Evolutionary conservation across 306 rosid species (phyloP), one percentile per base, ranked within the genome.

Genomic region (Quercus gilva): DNA sequence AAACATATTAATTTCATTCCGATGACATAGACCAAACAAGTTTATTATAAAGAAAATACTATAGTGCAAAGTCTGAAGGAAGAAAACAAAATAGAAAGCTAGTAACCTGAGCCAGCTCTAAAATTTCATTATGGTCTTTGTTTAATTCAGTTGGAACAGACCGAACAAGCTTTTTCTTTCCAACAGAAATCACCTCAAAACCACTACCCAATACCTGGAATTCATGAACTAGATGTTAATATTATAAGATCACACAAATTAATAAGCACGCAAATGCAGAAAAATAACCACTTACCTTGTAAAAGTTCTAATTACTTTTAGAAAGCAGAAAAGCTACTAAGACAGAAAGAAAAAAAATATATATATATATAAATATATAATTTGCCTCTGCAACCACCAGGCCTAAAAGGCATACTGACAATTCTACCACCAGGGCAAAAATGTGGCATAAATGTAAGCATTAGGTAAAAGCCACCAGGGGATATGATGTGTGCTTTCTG

Each of bases 141-240:
- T 95, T 95, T 89, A 95, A 86, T 79, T 95, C 99, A 19, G 98
- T 95, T 70, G 99, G 99, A 85, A 95, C 99, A 10, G 99, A 95
- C 67, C 98, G 99, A 35, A 95, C 92, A 81, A 95, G 97, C 87
- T 95, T 93, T 84, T 51, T 91, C 90, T 89, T 95, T 76, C 98
- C 99, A 77, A 95, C 96, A 63, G 97, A 85, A 84, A 95, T 91
- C 33, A 95, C 98, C 86, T 95, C 99, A 82, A 89, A 95, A 81
- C 99, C 98, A 68, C 91, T 93, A 49, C 99, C 99, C 67, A 95
- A 57, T 77, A 88, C 90, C 99, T 95, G 94, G 76, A 88, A 81
- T 45, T 77, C 79, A 79, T 70, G 75, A 37, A 59, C 29, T 28
- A 64, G 49, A 57, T 58, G 43, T 79, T 71, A 79, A 78, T 57